phyloP scores from a whole-genome alignment of 139 green algal species.

The Chlamydomonas schloesseri region DNA sequence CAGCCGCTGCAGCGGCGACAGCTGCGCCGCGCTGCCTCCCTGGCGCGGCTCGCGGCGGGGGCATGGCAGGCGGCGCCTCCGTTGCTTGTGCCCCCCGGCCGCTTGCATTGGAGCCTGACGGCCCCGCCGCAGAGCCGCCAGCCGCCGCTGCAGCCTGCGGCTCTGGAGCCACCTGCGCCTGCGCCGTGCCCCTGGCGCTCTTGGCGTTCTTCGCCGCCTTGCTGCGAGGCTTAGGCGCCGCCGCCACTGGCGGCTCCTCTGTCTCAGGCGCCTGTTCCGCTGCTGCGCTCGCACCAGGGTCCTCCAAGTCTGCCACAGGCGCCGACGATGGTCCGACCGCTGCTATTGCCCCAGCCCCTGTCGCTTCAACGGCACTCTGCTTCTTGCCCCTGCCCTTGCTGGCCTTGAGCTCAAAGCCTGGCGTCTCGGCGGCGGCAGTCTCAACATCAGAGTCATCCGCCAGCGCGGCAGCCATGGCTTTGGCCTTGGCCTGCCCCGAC shows the following conservation, averaged over 20 bases:
- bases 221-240: background rate
- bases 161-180: too few relatives aligned
- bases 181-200: too few relatives aligned
- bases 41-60: background rate
- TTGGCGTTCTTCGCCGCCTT: background rate
- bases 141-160: too few relatives aligned
- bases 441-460: background rate
- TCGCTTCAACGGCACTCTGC: too few relatives aligned
- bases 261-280: background rate
- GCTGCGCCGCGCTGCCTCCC: background rate
- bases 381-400: too few relatives aligned
- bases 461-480: conserved; percentile 16
- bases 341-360: too few relatives aligned
- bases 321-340: too few relatives aligned
- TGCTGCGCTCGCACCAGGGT: too few relatives aligned
- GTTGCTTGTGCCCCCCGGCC: too few relatives aligned
- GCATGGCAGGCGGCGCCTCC: background rate
- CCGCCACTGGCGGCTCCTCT: background rate
- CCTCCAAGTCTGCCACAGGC: too few relatives aligned
- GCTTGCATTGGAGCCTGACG: too few relatives aligned
- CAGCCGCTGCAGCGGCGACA: background rate
- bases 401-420: conserved; percentile 7
- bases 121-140: too few relatives aligned
- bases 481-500: background rate
- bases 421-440: background rate